Base-by-base conservation (phyloP, 495 filamentous ascomycete genomes). In the Hypoxylon fragiforme region DNA sequence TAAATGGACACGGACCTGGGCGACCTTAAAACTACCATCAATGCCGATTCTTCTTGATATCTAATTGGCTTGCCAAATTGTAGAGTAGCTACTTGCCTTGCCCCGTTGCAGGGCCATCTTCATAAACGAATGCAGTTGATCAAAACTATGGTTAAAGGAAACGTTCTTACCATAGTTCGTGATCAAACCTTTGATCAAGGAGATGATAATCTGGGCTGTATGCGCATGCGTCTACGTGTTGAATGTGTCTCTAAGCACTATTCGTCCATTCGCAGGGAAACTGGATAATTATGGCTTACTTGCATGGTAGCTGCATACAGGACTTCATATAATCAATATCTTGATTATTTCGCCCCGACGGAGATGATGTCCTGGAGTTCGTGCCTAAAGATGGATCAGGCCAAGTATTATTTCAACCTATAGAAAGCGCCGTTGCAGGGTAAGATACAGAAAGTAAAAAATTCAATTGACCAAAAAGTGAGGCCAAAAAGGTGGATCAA, bases 81-180 rank as follows among this genome's bases (percentile, higher is more conserved):
- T 26, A 14, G 13, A 44, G 16, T 44, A 18, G 18, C 45, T 40
- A 57, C 50, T 50, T 34, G n/a, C 7, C 7, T 35, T 30, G 16
- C 12, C n/a, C 32, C 21, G 13, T 28, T 22, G 3, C 15, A 13
- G 9, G 6, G 11, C 13, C 15, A 13, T 19, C 13, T 19, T 8
- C 18, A 13, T 38, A 7, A 24, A 50, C 15, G 45, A 50, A 16
- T 32, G 40, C 44, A 40, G 31, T 42, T 56, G 38, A 56, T 56
- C 52, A 56, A 43, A 12, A 8, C 44, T n/a, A 44, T 38, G 12
- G 19, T 31, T 16, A 56, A 49, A 38, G 32, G 13, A 14, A 28
- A 49, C 44, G 9, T 38, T 2, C 20, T 7, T 31, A 36, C 14
- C 3, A 21, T 49, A 39, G 3, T n/a, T 14, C 31, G 11, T 44